Evolutionary conservation across 2,329 filamentous ascomycete genomes (phyloP).

Genomic region (Colletotrichum falcatum): DNA sequence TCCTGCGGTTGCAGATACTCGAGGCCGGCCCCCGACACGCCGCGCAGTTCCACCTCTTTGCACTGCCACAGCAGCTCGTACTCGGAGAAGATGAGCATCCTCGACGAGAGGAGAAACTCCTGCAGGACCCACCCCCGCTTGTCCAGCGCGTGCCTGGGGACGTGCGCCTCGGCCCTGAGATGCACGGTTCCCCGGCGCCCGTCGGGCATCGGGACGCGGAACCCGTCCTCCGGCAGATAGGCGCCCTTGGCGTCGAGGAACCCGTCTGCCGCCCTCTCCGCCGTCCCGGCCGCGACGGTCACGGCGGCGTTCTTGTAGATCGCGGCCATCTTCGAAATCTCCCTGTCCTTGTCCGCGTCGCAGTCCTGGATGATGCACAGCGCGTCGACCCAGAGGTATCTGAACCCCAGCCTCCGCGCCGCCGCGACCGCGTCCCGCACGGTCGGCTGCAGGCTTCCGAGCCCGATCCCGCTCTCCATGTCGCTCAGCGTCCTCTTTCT

Average conservation of each 20-base stretch:
- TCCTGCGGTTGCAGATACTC: conserved; percentile 34
- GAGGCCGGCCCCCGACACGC: conserved; percentile 9
- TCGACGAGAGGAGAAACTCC: conserved; percentile 41
- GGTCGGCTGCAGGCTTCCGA: conserved; percentile 6
- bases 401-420: conserved; percentile 26
- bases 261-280: neutral
- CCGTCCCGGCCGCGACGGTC: conserved; percentile 28
- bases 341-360: conserved; percentile 23
- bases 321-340: conserved; percentile 36
- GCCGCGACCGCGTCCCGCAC: conserved; percentile 37
- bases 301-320: conserved; percentile 37
- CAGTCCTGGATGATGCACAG: conserved; percentile 43
- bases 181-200: conserved; percentile 3
- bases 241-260: conserved; percentile 1
- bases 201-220: neutral
- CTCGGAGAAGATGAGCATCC: conserved; percentile 41
- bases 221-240: conserved; percentile 5
- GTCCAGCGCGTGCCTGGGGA: conserved; percentile 27
- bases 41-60: conserved; percentile 21
- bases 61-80: conserved; percentile 43
- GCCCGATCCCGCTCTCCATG: conserved; percentile 12
- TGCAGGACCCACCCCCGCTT: conserved; percentile 41
- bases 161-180: conserved; percentile 7
- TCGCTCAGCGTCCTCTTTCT: neutral
- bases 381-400: conserved; percentile 42